Percentiles rank a stretch among this genome's conserved stretches.
phyloP scores from a whole-genome alignment of 169 alveolate species.

The Plasmodium cynomolgi region DNA sequence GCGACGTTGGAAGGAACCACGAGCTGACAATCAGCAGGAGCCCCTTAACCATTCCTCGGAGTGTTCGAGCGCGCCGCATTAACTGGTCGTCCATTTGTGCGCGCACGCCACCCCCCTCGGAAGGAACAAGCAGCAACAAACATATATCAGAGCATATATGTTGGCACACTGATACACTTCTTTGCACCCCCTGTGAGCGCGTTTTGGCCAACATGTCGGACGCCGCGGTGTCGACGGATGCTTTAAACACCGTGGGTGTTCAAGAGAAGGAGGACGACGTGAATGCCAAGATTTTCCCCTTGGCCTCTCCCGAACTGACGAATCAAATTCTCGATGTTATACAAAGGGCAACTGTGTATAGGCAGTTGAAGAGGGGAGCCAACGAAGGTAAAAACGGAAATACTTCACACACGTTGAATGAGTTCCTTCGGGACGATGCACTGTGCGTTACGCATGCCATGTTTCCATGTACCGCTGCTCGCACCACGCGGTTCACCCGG shows the following conservation, averaged over 20 bases:
- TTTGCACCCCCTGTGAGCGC: not conserved
- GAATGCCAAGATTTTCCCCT: constrained; percentile 92
- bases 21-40: not conserved
- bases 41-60: not conserved
- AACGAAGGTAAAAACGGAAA: constrained; percentile 86
- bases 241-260: not conserved
- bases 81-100: not conserved
- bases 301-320: constrained; percentile 91
- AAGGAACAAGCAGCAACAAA: not conserved
- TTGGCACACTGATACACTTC: not conserved
- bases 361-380: constrained; percentile 96
- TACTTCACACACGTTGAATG: not conserved
- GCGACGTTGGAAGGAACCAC: not conserved
- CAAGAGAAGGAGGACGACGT: constrained; percentile 66
- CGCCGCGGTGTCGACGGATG: not conserved
- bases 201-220: not conserved
- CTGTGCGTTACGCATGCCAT: not conserved
- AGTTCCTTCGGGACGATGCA: not conserved
- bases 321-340: constrained; percentile 90
- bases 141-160: not conserved
- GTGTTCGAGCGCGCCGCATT: not conserved
- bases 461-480: constrained; percentile 34
- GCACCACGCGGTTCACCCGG: constrained; percentile 18
- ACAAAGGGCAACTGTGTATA: constrained; percentile 94
- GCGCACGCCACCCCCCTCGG: not conserved